Conservation (phyloP, 2,329 filamentous ascomycete species). For the Trichophyton benhamiae region DNA sequence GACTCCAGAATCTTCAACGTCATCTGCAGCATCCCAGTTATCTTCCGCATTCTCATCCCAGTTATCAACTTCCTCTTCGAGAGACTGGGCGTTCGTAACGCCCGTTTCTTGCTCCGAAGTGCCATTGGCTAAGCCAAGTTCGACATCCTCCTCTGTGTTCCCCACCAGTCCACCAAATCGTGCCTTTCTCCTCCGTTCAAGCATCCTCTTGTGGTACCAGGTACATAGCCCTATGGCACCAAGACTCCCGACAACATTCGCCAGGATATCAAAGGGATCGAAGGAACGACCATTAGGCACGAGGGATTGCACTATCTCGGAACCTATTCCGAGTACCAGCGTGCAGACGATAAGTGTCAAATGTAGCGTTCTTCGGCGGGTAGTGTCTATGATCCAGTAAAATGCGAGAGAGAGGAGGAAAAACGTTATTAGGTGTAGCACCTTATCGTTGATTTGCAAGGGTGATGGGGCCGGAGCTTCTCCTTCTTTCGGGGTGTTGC, state of each 20-base stretch:
- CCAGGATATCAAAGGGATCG: conserved; percentile 74
- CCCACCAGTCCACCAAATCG: conserved; percentile 57
- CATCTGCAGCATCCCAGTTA: conserved; percentile 51
- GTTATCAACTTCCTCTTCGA: conserved; percentile 79
- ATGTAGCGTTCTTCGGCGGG: conserved; percentile 71
- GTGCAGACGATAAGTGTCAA: conserved; percentile 74
- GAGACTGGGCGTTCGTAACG: conserved; percentile 36
- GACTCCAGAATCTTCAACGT: conserved; percentile 14
- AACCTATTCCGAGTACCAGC: conserved; percentile 43
- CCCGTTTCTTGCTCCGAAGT: conserved; percentile 51
- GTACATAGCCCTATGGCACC: conserved; percentile 60
- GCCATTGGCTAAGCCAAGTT: conserved; percentile 8
- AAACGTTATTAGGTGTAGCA: conserved; percentile 76
- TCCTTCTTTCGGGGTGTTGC: conserved; percentile 20
- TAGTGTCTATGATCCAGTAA: conserved; percentile 95
- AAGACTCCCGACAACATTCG: conserved; percentile 71
- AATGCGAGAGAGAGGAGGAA: conserved; percentile 73
- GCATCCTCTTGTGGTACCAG: conserved; percentile 92
- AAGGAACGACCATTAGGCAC: conserved; percentile 60
- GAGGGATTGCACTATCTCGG: conserved; percentile 46
- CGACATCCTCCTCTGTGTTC: conserved; percentile 30
- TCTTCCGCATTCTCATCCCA: conserved; percentile 79
- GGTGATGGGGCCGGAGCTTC: conserved; percentile 29
- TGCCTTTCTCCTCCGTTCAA: conserved; percentile 67
- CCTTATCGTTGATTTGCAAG: conserved; percentile 70